Base-by-base conservation (phyloP, 2,329 filamentous ascomycete genomes). In the Dothideomycetidae sp. region DNA sequence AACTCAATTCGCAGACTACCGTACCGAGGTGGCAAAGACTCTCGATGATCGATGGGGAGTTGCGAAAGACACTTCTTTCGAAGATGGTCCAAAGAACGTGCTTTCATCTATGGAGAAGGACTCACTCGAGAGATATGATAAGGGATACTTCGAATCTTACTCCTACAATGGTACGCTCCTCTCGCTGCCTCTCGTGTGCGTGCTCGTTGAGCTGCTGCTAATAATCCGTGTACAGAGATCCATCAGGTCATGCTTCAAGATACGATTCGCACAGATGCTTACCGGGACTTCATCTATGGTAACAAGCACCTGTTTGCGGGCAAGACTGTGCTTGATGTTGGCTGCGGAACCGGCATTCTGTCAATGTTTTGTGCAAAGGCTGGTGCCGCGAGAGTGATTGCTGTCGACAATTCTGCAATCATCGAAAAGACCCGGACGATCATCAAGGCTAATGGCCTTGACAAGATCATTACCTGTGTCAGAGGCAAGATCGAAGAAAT, bases 241-340 rank as follows among this genome's bases (percentile, higher is more conserved):
- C 86, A 96, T 56, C 84, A 93, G 54, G 85, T 81, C 5, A 96
- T 96, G 86, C 70, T 96, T 44, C 93, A 93, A 56, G 86, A 96
- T 53, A 68, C 73, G 0, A 70, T 93, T 29, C 79, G 86, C 36
- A 96, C 86, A 9, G 81, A 93, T 50, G 79, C 83, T 3, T 96
- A 96, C 60, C 76, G 86, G 31, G 85, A 96, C 60, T 93, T 94
- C 55, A 85, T 94, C 51, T 93, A 94, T 62, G 74, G 77, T 47
- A 84, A 94, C 63, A 90, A 93, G 58, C 67, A 83, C 46, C 63
- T 93, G 3, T 93, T 94, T 59, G 74, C 76, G 19, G 81, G 75
- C 50, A 93, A 93, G 62, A 74, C 78, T 7, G 81, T 94, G 10
- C 72, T 96, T 5, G 86, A 96, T 53, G 85, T 94, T 45, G 86